Conservation (phyloP, 176 grass and related monocot genomes). For the Eragrostis nindensis region DNA sequence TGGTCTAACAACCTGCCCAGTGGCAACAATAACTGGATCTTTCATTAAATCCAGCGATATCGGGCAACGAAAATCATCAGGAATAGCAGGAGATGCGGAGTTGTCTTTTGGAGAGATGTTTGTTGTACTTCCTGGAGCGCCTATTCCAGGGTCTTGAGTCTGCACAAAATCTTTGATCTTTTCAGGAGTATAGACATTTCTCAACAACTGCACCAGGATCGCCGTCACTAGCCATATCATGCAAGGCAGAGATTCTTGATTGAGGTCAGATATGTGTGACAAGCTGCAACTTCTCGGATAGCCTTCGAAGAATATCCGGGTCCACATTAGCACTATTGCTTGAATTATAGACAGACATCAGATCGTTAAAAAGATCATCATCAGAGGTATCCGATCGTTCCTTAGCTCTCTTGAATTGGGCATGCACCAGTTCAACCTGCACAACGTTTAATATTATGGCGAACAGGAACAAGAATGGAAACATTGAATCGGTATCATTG, state of each 20-base stretch:
- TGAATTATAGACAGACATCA: constrained; percentile 73
- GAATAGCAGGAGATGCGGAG: constrained; percentile 56
- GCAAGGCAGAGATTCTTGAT: constrained; percentile 84
- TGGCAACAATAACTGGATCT: constrained; percentile 89
- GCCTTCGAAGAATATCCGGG: constrained; percentile 51
- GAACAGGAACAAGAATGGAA: not conserved
- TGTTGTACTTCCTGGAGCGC: constrained; percentile 29
- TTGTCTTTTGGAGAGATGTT: constrained; percentile 46
- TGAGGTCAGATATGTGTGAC: constrained; percentile 77
- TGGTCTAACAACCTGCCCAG: constrained; percentile 66
- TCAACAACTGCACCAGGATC: constrained; percentile 71
- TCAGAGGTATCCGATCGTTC: constrained; percentile 71
- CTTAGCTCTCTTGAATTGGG: constrained; percentile 96
- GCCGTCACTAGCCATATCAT: constrained; percentile 68
- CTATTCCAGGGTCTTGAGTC: constrained; percentile 57
- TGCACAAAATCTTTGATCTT: constrained; percentile 93
- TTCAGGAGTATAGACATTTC: constrained; percentile 75
- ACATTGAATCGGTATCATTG: not conserved
- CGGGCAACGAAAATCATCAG: constrained; percentile 88
- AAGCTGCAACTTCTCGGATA: constrained; percentile 89
- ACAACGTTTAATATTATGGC: constrained; percentile 37
- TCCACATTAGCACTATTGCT: constrained; percentile 49
- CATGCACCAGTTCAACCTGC: constrained; percentile 87
- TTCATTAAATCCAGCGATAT: constrained; percentile 93
- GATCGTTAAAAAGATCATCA: constrained; percentile 71